phyloP scores from a whole-genome alignment of 805 yeast species.

The Candida nanaspora region DNA sequence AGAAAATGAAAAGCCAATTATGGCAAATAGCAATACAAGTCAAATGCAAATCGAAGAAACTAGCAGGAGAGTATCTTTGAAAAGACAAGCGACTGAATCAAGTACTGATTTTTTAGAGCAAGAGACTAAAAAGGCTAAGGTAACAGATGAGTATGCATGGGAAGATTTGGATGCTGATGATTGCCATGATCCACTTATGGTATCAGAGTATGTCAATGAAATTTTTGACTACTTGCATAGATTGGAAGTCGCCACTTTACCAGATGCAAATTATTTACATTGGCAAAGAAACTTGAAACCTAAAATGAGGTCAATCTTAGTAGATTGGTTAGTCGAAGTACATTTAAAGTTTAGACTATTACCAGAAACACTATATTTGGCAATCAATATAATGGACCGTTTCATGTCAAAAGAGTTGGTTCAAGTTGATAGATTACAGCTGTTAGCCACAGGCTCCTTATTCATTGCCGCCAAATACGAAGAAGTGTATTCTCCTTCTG shows the following conservation, averaged over 20 bases:
- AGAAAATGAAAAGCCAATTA: conserved; percentile 46
- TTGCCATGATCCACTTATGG: conserved; percentile 75
- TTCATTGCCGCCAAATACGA: conserved; percentile 92
- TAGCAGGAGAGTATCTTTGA: conserved; percentile 27
- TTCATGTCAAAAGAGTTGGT: conserved; percentile 71
- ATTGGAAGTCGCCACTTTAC: conserved; percentile 67
- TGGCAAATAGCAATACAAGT: conserved; percentile 62
- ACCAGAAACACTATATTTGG: conserved; percentile 80
- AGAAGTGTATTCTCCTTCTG: conserved; percentile 84
- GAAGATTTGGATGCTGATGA: conserved; percentile 72
- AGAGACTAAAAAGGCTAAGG: conserved; percentile 23
- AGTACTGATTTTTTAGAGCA: conserved; percentile 31
- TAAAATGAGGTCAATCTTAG: conserved; percentile 74
- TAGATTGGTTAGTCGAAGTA: conserved; percentile 93
- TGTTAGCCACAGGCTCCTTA: conserved; percentile 77
- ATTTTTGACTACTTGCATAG: conserved; percentile 75
- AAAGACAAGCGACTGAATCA: conserved; percentile 51
- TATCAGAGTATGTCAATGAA: conserved; percentile 83
- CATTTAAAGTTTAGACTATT: conserved; percentile 75
- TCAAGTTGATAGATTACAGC: conserved; percentile 72
- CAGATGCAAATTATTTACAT: conserved; percentile 58
- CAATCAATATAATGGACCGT: conserved; percentile 83
- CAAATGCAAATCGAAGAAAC: conserved; percentile 12
- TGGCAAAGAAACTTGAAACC: conserved; percentile 68
- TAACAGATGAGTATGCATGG: conserved; percentile 43